A percentile compares a stretch with the other conserved stretches of the same genome.
These are phyloP conservation scores for Rhodotorula sp. DNA, from an alignment of 1,284 basidiomycete genomes.

Conservation along the genomic window DNA sequence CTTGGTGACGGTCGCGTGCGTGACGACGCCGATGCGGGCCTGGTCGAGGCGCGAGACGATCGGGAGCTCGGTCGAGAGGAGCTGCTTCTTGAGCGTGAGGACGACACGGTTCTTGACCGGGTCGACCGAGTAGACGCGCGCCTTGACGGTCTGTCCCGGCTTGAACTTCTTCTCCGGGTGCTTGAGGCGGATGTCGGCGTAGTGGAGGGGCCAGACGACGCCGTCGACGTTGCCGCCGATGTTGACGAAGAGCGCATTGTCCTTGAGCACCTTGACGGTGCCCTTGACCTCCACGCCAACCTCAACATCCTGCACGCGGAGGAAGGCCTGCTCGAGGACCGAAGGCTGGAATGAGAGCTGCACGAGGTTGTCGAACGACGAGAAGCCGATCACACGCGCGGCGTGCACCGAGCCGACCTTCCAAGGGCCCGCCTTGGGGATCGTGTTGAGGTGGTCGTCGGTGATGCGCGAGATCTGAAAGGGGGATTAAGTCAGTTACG, in stretches of 20 bases:
- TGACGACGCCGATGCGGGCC: constrained; percentile 69
- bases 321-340: constrained; percentile 80
- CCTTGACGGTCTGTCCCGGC: constrained; percentile 78
- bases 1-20: constrained; percentile 81
- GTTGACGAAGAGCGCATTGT: constrained; percentile 77
- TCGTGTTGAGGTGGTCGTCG: constrained; percentile 79
- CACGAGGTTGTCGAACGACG: constrained; percentile 82
- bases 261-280: constrained; percentile 76
- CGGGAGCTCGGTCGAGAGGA: constrained; percentile 76
- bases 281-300: constrained; percentile 83
- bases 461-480: constrained; percentile 86
- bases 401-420: constrained; percentile 74
- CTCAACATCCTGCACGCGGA: constrained; percentile 79
- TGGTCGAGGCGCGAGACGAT: constrained; percentile 69
- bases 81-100: constrained; percentile 88
- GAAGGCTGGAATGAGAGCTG: constrained; percentile 82
- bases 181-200: constrained; percentile 84
- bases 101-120: constrained; percentile 76
- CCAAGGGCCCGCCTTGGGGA: constrained; percentile 69
- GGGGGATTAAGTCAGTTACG: no score
- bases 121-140: constrained; percentile 76
- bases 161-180: constrained; percentile 93
- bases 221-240: constrained; percentile 85
- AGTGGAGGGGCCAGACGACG: constrained; percentile 92
- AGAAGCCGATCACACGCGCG: constrained; percentile 86